Percentiles rank a stretch among this genome's conserved stretches.
phyloP scores from a whole-genome alignment of 805 yeast species.

The Yamadazyma phyllophila region DNA sequence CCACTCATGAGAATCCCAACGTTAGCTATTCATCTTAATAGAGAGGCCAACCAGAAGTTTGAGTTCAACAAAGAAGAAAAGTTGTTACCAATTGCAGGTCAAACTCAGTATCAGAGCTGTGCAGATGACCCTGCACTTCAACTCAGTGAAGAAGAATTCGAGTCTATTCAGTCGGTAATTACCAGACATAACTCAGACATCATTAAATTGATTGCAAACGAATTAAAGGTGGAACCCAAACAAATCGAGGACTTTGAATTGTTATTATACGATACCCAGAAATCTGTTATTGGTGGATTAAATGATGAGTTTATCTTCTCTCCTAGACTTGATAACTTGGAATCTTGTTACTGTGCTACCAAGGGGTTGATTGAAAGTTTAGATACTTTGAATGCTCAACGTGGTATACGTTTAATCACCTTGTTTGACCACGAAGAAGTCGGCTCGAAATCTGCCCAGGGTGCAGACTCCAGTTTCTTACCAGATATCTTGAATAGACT shows the following conservation, averaged over 20 bases:
- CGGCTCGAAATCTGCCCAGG: conserved; percentile 93
- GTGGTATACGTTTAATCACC: conserved; percentile 70
- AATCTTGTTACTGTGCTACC: conserved; percentile 79
- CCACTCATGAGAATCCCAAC: conserved; percentile 92
- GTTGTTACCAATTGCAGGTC: conserved; percentile 82
- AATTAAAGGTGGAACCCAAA: conserved; percentile 48
- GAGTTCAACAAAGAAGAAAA: conserved; percentile 90
- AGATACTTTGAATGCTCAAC: conserved; percentile 41
- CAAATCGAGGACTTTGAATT: conserved; percentile 89
- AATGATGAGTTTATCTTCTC: conserved; percentile 88
- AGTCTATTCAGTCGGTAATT: conserved; percentile 60
- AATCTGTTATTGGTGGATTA: conserved; percentile 81
- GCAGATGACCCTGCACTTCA: conserved; percentile 50
- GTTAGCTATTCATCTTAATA: conserved; percentile 85
- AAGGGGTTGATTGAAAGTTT: conserved; percentile 64
- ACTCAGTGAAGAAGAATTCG: conserved; percentile 53
- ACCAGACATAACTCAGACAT: conserved; percentile 77
- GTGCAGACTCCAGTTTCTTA: conserved; percentile 90
- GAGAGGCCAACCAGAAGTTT: conserved; percentile 72
- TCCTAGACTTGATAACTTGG: conserved; percentile 87
- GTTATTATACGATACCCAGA: conserved; percentile 80
- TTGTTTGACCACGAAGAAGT: conserved; percentile 95
- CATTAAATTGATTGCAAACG: conserved; percentile 65
- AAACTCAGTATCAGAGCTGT: conserved; percentile 36
- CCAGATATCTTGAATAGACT: conserved; percentile 75